Base-by-base conservation (phyloP, 176 grass and related monocot genomes). In the Stipa capillata region DNA sequence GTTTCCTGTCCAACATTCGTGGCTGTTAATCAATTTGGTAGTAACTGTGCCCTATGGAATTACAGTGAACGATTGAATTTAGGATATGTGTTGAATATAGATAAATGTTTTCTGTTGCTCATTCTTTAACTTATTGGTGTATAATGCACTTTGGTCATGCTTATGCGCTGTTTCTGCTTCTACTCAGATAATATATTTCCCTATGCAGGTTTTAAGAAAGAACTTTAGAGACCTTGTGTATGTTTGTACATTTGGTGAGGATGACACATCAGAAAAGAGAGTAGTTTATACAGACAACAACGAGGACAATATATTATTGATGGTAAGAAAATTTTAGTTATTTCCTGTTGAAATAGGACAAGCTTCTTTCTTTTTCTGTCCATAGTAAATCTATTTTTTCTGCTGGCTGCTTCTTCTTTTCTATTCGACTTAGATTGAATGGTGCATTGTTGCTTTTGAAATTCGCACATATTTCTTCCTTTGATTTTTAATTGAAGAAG, bases 181-280 rank as follows among this genome's bases (percentile, higher is more conserved):
- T 82, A 59, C 58, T 88, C 82, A 81, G 68, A 71, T 43, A 33
- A 37, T 14, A 69, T 78, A 43, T 63, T 84, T 83, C 29, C 54
- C 37, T n/a, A 7, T 81, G 54, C 85, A 97, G 94, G 84, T 97
- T 77, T 66, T 97, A 65, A 94, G 85, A 48, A 97, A 88, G 58
- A 77, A 90, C 68, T 94, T 97, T 78, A 84, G 52, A 23, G 91
- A 91, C 44, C 89, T 97, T 81, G 55, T 94, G 56, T 97, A 88
- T 77, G 43, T 94, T 12, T 84, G 82, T 86, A 74, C 84, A 83
- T 83, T 78, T 86, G 72, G 75, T 59, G 84, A 92, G 32, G 73
- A 88, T 79, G 49, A 60, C 41, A 76, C 71, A 47, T 84, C 65
- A 83, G 73, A 92, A 70, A 91, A 82, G 79, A 91, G 85, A 84